Base-by-base conservation (phyloP, 805 yeast genomes). In the Blastobotrys peoriensis region DNA sequence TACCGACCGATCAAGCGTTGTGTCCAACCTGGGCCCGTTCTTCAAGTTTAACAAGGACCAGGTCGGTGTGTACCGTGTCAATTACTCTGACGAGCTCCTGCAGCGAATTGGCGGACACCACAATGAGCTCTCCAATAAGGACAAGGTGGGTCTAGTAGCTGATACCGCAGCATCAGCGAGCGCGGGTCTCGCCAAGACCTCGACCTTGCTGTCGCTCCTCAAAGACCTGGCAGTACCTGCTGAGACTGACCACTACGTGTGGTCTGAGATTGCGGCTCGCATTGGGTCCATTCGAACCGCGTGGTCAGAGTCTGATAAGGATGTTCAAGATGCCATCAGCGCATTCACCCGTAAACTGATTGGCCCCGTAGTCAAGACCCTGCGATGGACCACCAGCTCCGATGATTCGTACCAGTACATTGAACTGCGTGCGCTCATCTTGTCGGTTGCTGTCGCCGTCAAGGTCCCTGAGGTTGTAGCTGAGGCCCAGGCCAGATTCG, bases 121-220 rank as follows among this genome's bases (percentile, higher is more conserved):
- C 8, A 79, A 78, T 34, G 66, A 73, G 54, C 71, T 85, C 55
- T 72, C 86, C 8, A 83, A 81, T 42, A 85, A 81, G 60, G 94
- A 85, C 64, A 78, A 86, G 64, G 78, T 82, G 45, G 91, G 89
- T 36, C 71, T 83, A 54, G 83, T 84, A 39, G 83, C 89, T n/a
- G 94, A 85, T 65, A 85, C 85, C 16, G 78, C 75, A 42, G 75
- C 86, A 5, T 70, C 83, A 53, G 78, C 91, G 3, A 67, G 79
- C 21, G 79, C 91, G 16, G 93, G 93, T 23, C 74, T 75, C 55
- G 76, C 81, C 45, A 68, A 80, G 20, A 76, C 88, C 27, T 68
- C 77, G 3, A 78, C 73, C 51, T 66, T 78, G 44, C 69, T 79
- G 48, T 64, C 66, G 47, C 68, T 79, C 55, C 66, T 76, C 38